Percentiles rank a stretch among this genome's conserved stretches.
These are phyloP conservation scores for carrot (Daucus carota) DNA, from an alignment of 129 eudicot species.

Conservation along the genomic window DH1_v3.0 NC_030383.2:62226001-62226500, in stretches of 20 bases:
- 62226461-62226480: background rate
- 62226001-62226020: background rate
- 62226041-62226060: background rate
- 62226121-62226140: background rate
- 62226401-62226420: background rate
- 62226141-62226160: background rate
- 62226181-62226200: constrained; percentile 20
- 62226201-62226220: constrained; percentile 59
- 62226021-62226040: background rate
- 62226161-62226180: constrained; percentile 2
- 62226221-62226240: constrained; percentile 83
- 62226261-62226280: constrained; percentile 80
- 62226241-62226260: constrained; percentile 59
- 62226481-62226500: background rate
- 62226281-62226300: constrained; percentile 83
- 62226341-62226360: background rate
- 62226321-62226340: too few species aligned
- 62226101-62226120: background rate
- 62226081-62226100: background rate
- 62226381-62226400: background rate
- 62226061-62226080: background rate
- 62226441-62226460: too few species aligned
- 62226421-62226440: background rate
- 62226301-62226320: background rate
- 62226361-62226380: background rate